Conservation (phyloP, 176 grass and related monocot genomes). For the Secale cereale region DNA sequence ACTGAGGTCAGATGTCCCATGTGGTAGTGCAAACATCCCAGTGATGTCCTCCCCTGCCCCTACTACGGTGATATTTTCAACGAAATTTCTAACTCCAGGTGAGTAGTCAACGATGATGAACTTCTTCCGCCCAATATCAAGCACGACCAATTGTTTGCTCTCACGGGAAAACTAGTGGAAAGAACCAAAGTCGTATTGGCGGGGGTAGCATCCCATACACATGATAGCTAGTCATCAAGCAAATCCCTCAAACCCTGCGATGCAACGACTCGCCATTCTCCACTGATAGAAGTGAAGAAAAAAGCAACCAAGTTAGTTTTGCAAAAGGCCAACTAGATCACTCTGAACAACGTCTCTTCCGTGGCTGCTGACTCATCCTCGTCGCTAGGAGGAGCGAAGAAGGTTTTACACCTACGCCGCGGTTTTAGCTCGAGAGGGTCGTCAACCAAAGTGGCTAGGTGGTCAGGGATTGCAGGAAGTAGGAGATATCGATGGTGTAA, state of each 20-base stretch:
- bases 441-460: too few species aligned
- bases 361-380: not conserved
- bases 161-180: not conserved
- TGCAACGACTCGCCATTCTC: not conserved
- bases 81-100: not conserved
- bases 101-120: not conserved
- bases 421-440: not conserved
- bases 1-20: not conserved
- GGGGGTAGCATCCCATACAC: not conserved
- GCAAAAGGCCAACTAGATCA: not conserved
- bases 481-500: too few species aligned
- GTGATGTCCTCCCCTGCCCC: too few species aligned
- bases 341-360: not conserved
- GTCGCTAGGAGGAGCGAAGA: not conserved
- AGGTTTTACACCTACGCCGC: rapidly evolving
- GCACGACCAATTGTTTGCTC: not conserved
- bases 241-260: not conserved
- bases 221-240: not conserved
- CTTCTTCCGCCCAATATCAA: not conserved
- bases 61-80: too few species aligned
- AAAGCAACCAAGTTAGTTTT: not conserved
- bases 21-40: too few species aligned
- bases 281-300: not conserved
- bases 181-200: not conserved
- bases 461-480: too few species aligned